phyloP scores from a whole-genome alignment of 441 rosid species.

The Adansonia grandidieri region DNA sequence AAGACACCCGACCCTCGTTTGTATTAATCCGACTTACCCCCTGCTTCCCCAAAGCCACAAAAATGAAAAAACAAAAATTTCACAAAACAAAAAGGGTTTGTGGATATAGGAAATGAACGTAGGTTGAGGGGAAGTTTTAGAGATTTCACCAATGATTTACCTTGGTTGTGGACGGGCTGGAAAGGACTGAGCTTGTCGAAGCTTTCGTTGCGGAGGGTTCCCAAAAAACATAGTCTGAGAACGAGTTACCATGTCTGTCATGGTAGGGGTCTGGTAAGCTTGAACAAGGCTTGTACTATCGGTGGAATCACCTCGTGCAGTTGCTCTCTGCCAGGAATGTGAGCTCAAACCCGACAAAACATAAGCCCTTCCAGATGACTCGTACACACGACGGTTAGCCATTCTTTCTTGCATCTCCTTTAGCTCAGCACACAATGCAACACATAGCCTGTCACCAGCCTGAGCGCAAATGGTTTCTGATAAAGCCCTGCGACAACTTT shows the following conservation, averaged over 20 bases:
- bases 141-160: background rate
- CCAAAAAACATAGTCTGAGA: conserved; percentile 63
- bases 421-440: conserved; percentile 59
- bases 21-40: conserved; percentile 29
- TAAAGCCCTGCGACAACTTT: conserved; percentile 48
- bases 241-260: conserved; percentile 73
- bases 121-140: conserved; percentile 30
- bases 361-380: conserved; percentile 69
- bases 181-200: background rate
- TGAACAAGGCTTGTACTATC: conserved; percentile 58
- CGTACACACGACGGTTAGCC: conserved; percentile 65
- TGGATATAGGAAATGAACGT: too few relatives aligned
- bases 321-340: conserved; percentile 75
- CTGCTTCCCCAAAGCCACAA: conserved; percentile 27
- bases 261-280: conserved; percentile 70
- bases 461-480: conserved; percentile 47
- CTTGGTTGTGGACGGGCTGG: background rate
- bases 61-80: conserved; percentile 27
- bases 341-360: conserved; percentile 77
- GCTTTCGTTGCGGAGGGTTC: conserved; percentile 33
- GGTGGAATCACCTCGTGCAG: conserved; percentile 54
- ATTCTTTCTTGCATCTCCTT: conserved; percentile 75
- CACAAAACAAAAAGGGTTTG: conserved; percentile 8
- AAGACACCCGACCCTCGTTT: background rate
- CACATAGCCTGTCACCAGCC: conserved; percentile 53